Evolutionary conservation across 1,139 yeast species (phyloP).

Genomic region (Arxiozyma telluris): DNA sequence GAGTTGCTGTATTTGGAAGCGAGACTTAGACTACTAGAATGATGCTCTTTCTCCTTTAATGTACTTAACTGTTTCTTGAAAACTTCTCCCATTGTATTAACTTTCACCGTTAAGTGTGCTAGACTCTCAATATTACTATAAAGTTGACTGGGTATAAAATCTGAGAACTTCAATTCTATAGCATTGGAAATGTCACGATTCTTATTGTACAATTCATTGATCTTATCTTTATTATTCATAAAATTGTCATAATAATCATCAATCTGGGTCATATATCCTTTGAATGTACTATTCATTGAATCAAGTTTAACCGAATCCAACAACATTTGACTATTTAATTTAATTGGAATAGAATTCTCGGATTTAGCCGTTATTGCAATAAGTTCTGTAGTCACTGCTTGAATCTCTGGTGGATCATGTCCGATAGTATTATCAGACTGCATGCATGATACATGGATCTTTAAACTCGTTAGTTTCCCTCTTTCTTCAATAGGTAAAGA

Average conservation of each 20-base stretch:
- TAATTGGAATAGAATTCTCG: slow-evolving; percentile 30
- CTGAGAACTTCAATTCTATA: slow-evolving; percentile 17
- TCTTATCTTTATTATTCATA: slow-evolving; percentile 5
- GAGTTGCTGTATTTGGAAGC: not conserved
- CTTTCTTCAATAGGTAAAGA: slow-evolving; percentile 23
- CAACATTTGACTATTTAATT: slow-evolving; percentile 23
- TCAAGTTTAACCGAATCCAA: slow-evolving; percentile 15
- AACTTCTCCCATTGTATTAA: slow-evolving; percentile 12
- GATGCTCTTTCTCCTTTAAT: slow-evolving; percentile 1
- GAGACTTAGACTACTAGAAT: not conserved
- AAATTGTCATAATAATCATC: slow-evolving; percentile 13
- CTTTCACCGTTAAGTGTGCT: slow-evolving; percentile 18
- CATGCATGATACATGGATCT: slow-evolving; percentile 24
- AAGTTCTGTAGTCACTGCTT: slow-evolving; percentile 21
- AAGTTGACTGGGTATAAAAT: slow-evolving; percentile 21
- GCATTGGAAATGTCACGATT: slow-evolving; percentile 6
- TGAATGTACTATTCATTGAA: slow-evolving; percentile 11
- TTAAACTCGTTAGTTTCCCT: slow-evolving; percentile 20
- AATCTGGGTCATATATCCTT: slow-evolving; percentile 10
- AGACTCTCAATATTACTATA: slow-evolving; percentile 23
- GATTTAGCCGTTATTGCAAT: slow-evolving; percentile 27
- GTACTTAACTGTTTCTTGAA: slow-evolving; percentile 22
- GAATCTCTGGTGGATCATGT: slow-evolving; percentile 25
- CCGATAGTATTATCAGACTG: slow-evolving; percentile 23
- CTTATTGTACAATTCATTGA: slow-evolving; percentile 16